These are phyloP conservation scores for Scutellaria galericulata DNA, from an alignment of 257 asterid species.

Conservation along the genomic window DNA sequence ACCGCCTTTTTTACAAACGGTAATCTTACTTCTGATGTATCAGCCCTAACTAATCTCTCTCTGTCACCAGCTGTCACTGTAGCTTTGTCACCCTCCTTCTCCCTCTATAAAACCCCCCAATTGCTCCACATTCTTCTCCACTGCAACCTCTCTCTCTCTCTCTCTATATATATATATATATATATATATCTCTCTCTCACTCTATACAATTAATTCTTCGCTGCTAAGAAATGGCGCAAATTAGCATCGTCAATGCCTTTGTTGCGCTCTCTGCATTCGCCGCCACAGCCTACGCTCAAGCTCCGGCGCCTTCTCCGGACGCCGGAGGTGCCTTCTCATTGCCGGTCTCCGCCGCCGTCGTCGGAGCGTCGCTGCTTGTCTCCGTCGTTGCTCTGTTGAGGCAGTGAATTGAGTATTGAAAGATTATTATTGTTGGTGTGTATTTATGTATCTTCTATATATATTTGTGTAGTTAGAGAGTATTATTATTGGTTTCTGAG, in stretches of 20 bases:
- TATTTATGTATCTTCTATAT: neutral
- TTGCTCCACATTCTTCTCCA: neutral
- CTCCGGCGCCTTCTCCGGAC: constrained; percentile 54
- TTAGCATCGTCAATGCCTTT: constrained; percentile 40
- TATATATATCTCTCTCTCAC: neutral
- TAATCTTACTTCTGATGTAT: neutral
- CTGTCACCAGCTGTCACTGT: constrained; percentile 50
- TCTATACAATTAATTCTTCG: neutral
- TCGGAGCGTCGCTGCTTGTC: constrained; percentile 49
- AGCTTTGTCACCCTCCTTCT: neutral
- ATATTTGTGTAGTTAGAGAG: too few species aligned
- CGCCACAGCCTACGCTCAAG: constrained; percentile 50
- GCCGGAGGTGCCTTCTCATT: constrained; percentile 54
- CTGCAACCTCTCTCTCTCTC: neutral
- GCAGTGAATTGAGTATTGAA: constrained; percentile 42
- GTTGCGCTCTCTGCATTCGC: constrained; percentile 39
- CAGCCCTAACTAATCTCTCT: constrained; percentile 6
- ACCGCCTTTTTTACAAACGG: constrained; percentile 21
- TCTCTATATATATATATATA: too few species aligned
- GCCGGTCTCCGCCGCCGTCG: constrained; percentile 45
- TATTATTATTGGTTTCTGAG: too few species aligned
- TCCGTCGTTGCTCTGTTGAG: constrained; percentile 50
- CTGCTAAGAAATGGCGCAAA: constrained; percentile 51
- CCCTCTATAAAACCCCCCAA: constrained; percentile 28
- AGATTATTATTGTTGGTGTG: constrained; percentile 2